A percentile compares a stretch with the other conserved stretches of the same genome.
Evolutionary conservation across 2,329 filamentous ascomycete species (phyloP).

Genomic region (Claviceps sp.): DNA sequence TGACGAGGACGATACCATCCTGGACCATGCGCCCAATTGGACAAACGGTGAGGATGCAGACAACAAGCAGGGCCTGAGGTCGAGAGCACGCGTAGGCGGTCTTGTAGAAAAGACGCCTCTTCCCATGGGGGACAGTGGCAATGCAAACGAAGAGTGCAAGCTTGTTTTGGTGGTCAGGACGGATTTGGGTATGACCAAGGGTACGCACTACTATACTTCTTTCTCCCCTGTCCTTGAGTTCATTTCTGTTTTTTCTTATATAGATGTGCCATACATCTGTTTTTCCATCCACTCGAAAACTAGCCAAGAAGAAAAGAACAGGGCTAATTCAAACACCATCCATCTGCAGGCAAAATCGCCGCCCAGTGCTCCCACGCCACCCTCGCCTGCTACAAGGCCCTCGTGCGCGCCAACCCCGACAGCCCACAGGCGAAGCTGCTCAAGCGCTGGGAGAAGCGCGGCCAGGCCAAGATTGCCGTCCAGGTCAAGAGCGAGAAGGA

Average conservation of each 20-base stretch:
- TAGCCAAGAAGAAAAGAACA: background rate
- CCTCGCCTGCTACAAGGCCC: conserved; percentile 87
- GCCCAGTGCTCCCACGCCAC: conserved; percentile 95
- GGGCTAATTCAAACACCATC: too few relatives aligned
- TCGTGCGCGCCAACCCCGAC: conserved; percentile 42
- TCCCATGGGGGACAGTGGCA: conserved; percentile 19
- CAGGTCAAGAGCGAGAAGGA: conserved; percentile 82
- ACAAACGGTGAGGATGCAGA: conserved; percentile 47
- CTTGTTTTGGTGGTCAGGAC: conserved; percentile 84
- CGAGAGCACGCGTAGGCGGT: conserved; percentile 15
- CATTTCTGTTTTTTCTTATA: background rate
- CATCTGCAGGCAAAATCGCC: conserved; percentile 71
- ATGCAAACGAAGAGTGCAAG: conserved; percentile 71
- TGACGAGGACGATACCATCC: conserved; percentile 42
- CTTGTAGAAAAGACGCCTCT: conserved; percentile 6
- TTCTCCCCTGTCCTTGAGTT: conserved; percentile 1
- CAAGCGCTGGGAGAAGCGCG: conserved; percentile 69
- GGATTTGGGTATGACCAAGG: conserved; percentile 95
- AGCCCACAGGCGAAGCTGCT: conserved; percentile 50
- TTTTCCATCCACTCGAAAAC: background rate
- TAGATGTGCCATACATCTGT: background rate
- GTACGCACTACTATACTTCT: conserved; percentile 32
- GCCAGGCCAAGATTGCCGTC: conserved; percentile 88
- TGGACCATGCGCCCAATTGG: conserved; percentile 58
- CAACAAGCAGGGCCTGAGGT: conserved; percentile 37